Base-by-base conservation (phyloP, 2,329 filamentous ascomycete species). In the Herpotrichia juniperi region DNA sequence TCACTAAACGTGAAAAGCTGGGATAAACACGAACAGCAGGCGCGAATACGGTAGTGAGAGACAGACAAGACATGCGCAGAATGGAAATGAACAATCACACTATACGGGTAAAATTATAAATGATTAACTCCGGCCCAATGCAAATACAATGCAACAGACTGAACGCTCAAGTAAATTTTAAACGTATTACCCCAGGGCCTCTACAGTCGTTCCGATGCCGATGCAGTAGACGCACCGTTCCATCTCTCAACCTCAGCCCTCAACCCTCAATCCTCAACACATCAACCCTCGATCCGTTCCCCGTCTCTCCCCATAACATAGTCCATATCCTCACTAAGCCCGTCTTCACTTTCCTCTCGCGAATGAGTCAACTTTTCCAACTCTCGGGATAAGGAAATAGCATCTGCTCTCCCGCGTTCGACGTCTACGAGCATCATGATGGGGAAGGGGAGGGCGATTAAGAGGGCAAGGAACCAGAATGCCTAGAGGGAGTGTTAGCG, bases 401-500 rank as follows among this genome's bases (percentile, higher is more conserved):
- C 78, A 42, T 80, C 78, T 8, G 62, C 60, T 53, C 74, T 74
- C 1, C 79, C 79, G 25, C 78, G 68, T 30, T 96, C 90, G 9
- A 96, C 90, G 71, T 97, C 82, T 30, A 99, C 90, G 48, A 91
- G 83, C 68, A 87, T 88, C 74, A 97, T 90, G 45, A 97, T 78
- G 1, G 92, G 91, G 14, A 93, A 87, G 1, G 94, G 93, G 1
- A 96, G 74, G 5, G 89, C 88, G 6, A 99, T 89, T n/a, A 99
- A 77, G 4, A 86, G 80, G 0, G 91, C 91, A 34, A 99, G 79
- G 70, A 99, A 99, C 81, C 89, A 92, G 73, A 99, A 99, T 1
- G 93, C 93, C 73, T 76, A n/a, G 6, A 14, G 43, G 34, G 14
- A 21, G 50, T 34, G 50, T 54, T 37, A 55, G 35, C 17, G 46